Evolutionary conservation across 2,329 filamentous ascomycete species (phyloP), one percentile per base, ranked within the genome.

Genomic region (Gyromitra esculenta): DNA sequence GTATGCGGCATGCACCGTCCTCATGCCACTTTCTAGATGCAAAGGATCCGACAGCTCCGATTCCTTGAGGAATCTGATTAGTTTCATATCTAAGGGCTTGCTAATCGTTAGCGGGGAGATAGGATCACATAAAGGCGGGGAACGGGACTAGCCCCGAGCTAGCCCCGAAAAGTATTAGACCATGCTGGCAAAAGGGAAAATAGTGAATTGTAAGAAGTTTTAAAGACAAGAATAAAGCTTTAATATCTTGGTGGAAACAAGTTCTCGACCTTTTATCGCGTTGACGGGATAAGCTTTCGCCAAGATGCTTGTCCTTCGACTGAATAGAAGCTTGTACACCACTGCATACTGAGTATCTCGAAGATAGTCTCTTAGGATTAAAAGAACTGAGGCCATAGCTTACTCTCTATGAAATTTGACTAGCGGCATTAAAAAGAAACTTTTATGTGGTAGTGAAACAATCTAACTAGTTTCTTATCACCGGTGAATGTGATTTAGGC

Each of bases 231-330:
- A 9, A 31, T 11, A 18, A 25, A 25, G 5, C 35, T 25, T 37
- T 64, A 9, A 15, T 8, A 63, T 54, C 41, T n/a, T 64, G 7
- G 43, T 57, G n/a, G n/a, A 11, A n/a, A 50, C 31, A 35, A 21
- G 18, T 35, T 25, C 1, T 31, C 25, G 25, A 35, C 11, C 4
- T 56, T 56, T 15, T 9, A 25, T 45, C 57, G 45, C 45, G 21
- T 21, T 21, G 71, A 68, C n/a, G 59, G 57, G 56, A 74, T 69
- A 74, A 74, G 71, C 71, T 74, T 74, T 74, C 59, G 71, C 71
- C 71, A 74, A 74, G 71, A 63, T 60, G 56, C 71, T 74, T 74
- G 64, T 64, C 59, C 67, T 71, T 48, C 37, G 39, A 39, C 5
- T 25, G 56, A 8, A 54, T 18, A 37, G 57, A 72, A 45, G 59